Base-by-base conservation (phyloP, 2,329 filamentous ascomycete species). In the Ophiostoma populinum region DNA sequence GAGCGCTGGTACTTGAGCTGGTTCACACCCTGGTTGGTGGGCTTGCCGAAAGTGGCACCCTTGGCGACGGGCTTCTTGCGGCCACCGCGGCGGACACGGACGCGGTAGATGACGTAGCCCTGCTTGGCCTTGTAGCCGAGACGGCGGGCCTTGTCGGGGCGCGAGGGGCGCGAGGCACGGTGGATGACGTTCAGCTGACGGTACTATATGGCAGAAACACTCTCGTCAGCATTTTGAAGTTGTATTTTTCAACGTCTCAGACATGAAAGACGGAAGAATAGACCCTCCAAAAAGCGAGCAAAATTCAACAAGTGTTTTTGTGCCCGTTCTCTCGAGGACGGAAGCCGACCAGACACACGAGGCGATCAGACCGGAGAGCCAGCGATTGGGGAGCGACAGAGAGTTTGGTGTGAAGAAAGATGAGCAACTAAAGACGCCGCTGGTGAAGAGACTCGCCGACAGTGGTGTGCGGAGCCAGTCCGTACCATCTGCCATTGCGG, bases 71-170 rank as follows among this genome's bases (percentile, higher is more conserved):
- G 90, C 64, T 75, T 75, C 86, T 98, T 98, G 75, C 90, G 85
- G 57, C 90, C 90, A 79, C 90, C 90, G 64, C 90, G 85, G 63
- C 90, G 81, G 55, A 98, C 90, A 61, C 90, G 90, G 59, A 92
- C 75, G 62, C 90, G 90, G 80, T 98, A 98, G 80, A 98, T 85
- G 61, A 98, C 90, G 74, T 95, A 98, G 65, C 90, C 90, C 73
- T 98, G 90, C 83, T 98, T 98, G 73, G 92, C 90, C 82, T 98
- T 98, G 83, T 98, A 98, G 56, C 90, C 90, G 54, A 98, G 82
- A 65, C 92, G 90, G 68, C 90, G 90, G 60, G 92, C 90, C 82
- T 98, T 98, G 73, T 98, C 92, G 58, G 90, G 90, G 63, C 90
- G 90, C 56, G 86, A 93, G 53, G 90, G 90, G 56, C 87, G 86